Base-by-base conservation (phyloP, 176 grass and related monocot genomes). In the Urochloa ruziziensis region DNA sequence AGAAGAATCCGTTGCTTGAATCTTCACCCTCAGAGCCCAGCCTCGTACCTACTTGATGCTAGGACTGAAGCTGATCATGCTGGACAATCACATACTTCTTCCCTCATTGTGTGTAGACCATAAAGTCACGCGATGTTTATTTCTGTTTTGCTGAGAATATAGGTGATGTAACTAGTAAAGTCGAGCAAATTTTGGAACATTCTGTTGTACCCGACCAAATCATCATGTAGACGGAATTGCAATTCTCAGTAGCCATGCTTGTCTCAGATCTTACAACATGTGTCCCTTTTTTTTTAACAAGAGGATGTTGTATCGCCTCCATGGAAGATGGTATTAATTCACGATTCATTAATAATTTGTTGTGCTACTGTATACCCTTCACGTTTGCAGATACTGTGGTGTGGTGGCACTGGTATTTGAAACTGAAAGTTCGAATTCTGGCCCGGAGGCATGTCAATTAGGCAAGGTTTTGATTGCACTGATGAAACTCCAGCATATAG, bases 401-500 rank as follows among this genome's bases (percentile, higher is more conserved):
- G 24, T 63, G 27, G 14, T 6, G 6, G 18, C n/a, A 28, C 57
- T 58, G 65, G 17, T 52, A 34, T 70, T 68, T 35, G 11, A 79
- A 77, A 72, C 21, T 40, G 49, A 51, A 64, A 0, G 10, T 4
- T 48, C 76, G 54, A 43, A 25, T 54, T 95, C 77, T n/a, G 87
- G 82, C 71, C 44, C 85, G 3, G 75, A 84, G 56, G 86, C 28
- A 34, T 70, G 83, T 16, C 96, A 74, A 95, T 87, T 57, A 98
- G 72, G 87, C 89, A 93, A 75, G 85, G 79, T 28, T 92, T 92
- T 18, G 85, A 90, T 69, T 57, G 93, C 87, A 66, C 91, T 86
- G 81, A 84, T 83, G 37, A 98, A 98, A 75, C 93, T 86, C 82
- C 92, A 83, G 79, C 96, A 98, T 70, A 40, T n/a, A n/a, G 35